Base-by-base conservation (phyloP, 2,329 filamentous ascomycete genomes). In the Dactylellina parvicollis region DNA sequence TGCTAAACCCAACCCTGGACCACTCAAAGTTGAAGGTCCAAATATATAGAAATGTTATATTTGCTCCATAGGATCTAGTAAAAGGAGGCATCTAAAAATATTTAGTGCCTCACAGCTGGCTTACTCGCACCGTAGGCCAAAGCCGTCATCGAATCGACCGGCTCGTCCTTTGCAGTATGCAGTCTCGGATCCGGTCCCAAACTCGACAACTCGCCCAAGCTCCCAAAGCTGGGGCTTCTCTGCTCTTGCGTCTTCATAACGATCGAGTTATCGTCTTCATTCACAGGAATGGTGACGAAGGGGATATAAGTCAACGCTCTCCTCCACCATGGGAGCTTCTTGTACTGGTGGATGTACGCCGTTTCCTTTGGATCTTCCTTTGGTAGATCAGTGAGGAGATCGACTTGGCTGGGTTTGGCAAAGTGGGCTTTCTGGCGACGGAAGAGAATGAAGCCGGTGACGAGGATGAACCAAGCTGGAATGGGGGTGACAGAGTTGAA, bases 301-400 rank as follows among this genome's bases (percentile, higher is more conserved):
- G 67, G 67, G 32, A 72, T 72, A 32, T 72, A 72, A 1, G 67
- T 72, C 24, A 72, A 20, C 0, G 50, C 67, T 36, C 67, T 24
- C 44, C 67, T 61, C 67, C 67, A 72, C 20, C 67, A 40, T 18
- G 67, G 52, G 1, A 72, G 36, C 38, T 65, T 59, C 9, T 52
- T 36, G 44, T 72, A 72, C 42, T 72, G 59, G 46, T 72, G 67
- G 18, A 72, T 72, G 46, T 54, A 72, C 4, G 52, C 67, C 7
- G 67, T 72, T 34, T 72, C 67, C 26, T 72, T 72, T 26, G 67
- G 67, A 18, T 72, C 67, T 60, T 72, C 67, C 52, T 72, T 72
- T 16, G 67, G 67, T 12, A 72, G 44, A 30, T 72, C 46, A 28
- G 50, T 72, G 14, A 30, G 67, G 2, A 72, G 59, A 18, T 72